A percentile compares a stretch with the other conserved stretches of the same genome.
phyloP scores from a whole-genome alignment of 129 eudicot species.

The Arctium lappa region DNA sequence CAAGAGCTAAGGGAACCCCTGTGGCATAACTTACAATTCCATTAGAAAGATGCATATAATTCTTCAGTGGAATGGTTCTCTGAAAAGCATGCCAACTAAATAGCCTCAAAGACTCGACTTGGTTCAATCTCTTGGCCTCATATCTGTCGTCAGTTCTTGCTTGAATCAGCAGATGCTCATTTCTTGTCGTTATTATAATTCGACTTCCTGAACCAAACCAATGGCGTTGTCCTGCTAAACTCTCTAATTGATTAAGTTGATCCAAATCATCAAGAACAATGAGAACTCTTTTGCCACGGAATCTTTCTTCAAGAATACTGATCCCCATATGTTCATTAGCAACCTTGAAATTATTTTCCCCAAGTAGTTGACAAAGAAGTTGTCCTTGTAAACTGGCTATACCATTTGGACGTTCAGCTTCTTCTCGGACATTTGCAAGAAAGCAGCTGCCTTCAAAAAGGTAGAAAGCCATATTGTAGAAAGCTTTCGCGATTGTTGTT shows the following conservation, averaged over 20 bases:
- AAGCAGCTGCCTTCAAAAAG: constrained; percentile 21
- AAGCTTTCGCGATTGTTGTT: constrained; percentile 12
- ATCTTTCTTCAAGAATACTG: background rate
- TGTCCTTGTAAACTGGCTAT: constrained; percentile 9
- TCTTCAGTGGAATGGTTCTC: background rate
- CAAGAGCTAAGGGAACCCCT: constrained; percentile 29
- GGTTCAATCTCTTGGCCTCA: background rate
- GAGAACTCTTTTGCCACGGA: constrained; percentile 4
- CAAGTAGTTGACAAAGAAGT: constrained; percentile 2
- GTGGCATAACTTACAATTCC: background rate
- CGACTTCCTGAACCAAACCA: constrained; percentile 24
- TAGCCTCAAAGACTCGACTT: background rate
- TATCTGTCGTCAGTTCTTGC: background rate
- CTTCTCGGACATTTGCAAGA: constrained; percentile 17
- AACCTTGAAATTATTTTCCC: constrained; percentile 3
- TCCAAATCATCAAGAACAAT: constrained; percentile 32
- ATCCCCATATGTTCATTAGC: background rate
- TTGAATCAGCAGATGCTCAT: background rate
- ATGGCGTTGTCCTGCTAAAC: background rate
- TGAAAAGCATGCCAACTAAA: constrained; percentile 26
- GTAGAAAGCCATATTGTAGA: background rate
- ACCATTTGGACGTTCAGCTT: constrained; percentile 8
- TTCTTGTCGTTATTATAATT: constrained; percentile 23
- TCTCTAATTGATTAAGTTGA: constrained; percentile 6
- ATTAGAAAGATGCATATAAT: background rate